Conservation (phyloP, 495 filamentous ascomycete species). For the Terfezia claveryi region DNA sequence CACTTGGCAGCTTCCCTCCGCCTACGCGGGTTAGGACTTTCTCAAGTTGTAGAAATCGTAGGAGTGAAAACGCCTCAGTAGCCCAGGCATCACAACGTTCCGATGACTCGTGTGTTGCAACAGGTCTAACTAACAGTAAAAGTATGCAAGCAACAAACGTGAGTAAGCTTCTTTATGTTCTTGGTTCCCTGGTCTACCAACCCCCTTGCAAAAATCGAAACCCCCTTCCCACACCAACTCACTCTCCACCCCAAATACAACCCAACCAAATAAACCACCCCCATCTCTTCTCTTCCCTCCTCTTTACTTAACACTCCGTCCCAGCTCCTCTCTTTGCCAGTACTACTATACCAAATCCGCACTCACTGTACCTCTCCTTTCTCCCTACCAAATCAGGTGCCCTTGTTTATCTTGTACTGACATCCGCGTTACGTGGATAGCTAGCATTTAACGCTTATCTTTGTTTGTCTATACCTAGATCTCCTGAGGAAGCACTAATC, state of each 20-base stretch:
- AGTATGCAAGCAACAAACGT: background rate
- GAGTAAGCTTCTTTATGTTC: background rate
- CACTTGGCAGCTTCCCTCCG: too few species aligned
- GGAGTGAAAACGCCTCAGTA: too few species aligned
- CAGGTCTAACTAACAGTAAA: too few species aligned
- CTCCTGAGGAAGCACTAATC: background rate
- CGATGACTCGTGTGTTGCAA: too few species aligned
- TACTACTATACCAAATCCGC: background rate
- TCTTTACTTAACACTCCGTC: background rate
- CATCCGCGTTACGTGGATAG: background rate
- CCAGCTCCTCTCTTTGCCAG: background rate
- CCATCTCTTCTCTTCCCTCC: constrained; percentile 12
- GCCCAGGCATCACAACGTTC: too few species aligned
- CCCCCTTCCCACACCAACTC: background rate
- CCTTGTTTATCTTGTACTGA: background rate
- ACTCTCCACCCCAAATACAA: background rate
- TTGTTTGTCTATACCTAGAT: background rate
- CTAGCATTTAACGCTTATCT: background rate
- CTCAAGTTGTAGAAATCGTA: too few species aligned
- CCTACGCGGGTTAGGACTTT: too few species aligned
- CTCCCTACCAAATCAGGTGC: background rate
- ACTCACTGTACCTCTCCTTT: background rate
- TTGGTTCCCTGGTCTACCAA: background rate
- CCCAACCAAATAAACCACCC: background rate
- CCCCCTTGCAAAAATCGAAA: background rate